A percentile compares a stretch with the other conserved stretches of the same genome.
These are phyloP conservation scores for Collybiopsis confluens DNA, from an alignment of 768 basidiomycete species.

Conservation along the genomic window DNA sequence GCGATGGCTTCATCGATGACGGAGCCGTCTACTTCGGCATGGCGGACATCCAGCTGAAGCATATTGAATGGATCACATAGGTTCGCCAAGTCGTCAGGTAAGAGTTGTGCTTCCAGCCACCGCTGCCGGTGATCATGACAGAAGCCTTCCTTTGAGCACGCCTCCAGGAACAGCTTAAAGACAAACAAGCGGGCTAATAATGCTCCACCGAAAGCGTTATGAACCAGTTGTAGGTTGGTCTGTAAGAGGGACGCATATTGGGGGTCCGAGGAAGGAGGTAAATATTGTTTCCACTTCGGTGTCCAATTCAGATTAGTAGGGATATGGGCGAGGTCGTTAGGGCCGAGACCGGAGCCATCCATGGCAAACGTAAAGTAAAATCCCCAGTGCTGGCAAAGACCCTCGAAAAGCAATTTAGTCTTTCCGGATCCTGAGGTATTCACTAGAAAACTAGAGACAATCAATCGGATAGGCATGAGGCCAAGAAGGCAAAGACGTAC, in stretches of 20 bases:
- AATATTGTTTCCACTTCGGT: not conserved
- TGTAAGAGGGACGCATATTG: not conserved
- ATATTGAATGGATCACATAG: not conserved
- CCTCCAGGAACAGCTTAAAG: conserved; percentile 1
- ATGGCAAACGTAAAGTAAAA: not conserved
- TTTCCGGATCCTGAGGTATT: conserved; percentile 6
- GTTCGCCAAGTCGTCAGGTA: not conserved
- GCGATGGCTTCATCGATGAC: not conserved
- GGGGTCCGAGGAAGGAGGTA: not conserved
- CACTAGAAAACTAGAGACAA: not conserved
- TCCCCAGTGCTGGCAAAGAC: conserved; percentile 4
- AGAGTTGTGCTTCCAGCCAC: conserved; percentile 3
- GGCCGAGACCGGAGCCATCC: not conserved
- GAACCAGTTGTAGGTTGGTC: not conserved
- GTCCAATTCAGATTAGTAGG: too few species aligned
- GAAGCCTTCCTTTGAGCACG: not conserved
- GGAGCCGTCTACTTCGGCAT: not conserved
- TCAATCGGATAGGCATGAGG: too few species aligned
- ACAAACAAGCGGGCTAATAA: not conserved
- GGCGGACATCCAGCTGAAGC: not conserved
- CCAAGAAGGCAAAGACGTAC: not conserved
- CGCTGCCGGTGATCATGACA: not conserved
- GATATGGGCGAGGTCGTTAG: not conserved
- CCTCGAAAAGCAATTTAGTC: not conserved
- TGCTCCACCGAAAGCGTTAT: not conserved